Evolutionary conservation across 2,329 filamentous ascomycete genomes (phyloP).

Genomic region (Graphium sp.): DNA sequence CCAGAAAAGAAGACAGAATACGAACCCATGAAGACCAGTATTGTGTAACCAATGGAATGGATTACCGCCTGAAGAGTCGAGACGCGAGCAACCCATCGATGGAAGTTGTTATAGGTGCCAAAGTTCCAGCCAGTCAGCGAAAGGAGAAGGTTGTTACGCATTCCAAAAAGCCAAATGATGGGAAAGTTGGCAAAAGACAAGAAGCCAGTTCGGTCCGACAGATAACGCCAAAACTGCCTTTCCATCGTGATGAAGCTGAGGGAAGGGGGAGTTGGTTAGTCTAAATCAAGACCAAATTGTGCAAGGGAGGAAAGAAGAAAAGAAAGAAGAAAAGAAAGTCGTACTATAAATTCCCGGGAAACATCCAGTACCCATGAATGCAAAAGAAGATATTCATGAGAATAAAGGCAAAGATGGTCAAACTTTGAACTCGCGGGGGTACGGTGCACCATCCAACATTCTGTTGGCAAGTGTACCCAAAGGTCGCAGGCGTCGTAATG

Average conservation of each 20-base stretch:
- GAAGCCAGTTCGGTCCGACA: conserved; percentile 46
- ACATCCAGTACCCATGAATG: conserved; percentile 18
- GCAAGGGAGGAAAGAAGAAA: neutral
- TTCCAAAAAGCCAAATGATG: conserved; percentile 48
- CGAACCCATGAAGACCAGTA: conserved; percentile 21
- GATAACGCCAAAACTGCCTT: conserved; percentile 29
- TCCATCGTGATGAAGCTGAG: conserved; percentile 15
- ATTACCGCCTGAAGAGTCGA: conserved; percentile 43
- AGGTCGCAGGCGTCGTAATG: conserved; percentile 21
- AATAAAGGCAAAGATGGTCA: conserved; percentile 20
- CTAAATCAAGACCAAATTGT: neutral
- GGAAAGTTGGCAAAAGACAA: conserved; percentile 48
- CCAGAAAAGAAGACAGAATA: neutral
- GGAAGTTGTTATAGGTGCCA: conserved; percentile 48
- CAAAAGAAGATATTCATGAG: conserved; percentile 19
- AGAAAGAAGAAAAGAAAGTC: conserved; percentile 2
- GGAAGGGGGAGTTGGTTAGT: neutral
- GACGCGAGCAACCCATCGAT: conserved; percentile 48
- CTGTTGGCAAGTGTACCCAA: conserved; percentile 23
- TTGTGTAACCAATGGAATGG: conserved; percentile 43
- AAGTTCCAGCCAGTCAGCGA: conserved; percentile 56
- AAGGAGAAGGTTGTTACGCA: conserved; percentile 48
- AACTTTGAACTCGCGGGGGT: conserved; percentile 22
- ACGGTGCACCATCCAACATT: conserved; percentile 26
- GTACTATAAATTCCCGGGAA: conserved; percentile 21